phyloP scores from a whole-genome alignment of 257 asterid genomes.

The Leonotis leonurus region DNA sequence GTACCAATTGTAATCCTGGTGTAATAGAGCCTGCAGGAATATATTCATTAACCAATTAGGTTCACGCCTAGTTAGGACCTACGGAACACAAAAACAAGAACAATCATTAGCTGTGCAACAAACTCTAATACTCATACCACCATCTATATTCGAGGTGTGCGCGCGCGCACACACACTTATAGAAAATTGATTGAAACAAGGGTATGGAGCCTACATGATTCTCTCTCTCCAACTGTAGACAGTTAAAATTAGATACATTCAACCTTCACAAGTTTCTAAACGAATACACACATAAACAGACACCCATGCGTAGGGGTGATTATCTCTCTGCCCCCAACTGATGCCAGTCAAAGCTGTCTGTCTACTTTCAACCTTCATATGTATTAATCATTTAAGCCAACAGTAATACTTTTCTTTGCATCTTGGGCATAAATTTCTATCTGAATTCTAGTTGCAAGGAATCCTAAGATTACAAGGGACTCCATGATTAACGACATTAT shows the following conservation, averaged over 20 bases:
- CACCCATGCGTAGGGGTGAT: too few relatives aligned
- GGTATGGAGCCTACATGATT: too few relatives aligned
- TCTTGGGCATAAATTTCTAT: not conserved
- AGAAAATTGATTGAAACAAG: not conserved
- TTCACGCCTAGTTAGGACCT: not conserved
- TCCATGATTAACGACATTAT: not conserved
- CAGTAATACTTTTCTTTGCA: not conserved
- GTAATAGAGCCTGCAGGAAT: slow-evolving; percentile 46
- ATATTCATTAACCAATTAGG: not conserved
- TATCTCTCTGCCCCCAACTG: not conserved
- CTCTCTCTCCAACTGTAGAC: not conserved
- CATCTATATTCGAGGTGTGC: not conserved
- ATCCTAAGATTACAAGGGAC: too few relatives aligned
- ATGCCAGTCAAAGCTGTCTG: not conserved
- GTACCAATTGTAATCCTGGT: slow-evolving; percentile 50
- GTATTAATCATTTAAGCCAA: not conserved
- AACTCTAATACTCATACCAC: not conserved
- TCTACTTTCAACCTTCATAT: not conserved
- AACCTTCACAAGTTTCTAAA: too few relatives aligned
- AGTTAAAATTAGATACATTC: not conserved
- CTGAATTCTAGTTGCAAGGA: not conserved
- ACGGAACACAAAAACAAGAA: not conserved
- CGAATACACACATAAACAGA: too few relatives aligned
- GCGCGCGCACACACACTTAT: not conserved
- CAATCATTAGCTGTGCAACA: not conserved